Evolutionary conservation across 2,329 filamentous ascomycete species (phyloP).

Genomic region (Calonectria pteridis): DNA sequence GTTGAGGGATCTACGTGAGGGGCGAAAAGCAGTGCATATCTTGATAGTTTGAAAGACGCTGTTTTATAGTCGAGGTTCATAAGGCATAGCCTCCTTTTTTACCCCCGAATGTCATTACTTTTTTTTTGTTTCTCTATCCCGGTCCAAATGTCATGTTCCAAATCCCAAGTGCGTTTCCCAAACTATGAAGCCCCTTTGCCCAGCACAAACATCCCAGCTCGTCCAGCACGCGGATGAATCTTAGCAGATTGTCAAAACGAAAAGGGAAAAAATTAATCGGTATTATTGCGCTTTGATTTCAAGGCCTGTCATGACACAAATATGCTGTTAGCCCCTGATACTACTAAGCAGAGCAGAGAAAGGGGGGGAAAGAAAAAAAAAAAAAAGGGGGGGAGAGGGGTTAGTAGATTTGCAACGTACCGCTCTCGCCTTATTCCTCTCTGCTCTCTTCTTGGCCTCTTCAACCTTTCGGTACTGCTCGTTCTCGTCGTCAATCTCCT

Average conservation of each 20-base stretch:
- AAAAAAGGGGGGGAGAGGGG: neutral
- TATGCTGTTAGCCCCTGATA: neutral
- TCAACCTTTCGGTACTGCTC: conserved; percentile 35
- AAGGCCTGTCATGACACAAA: neutral
- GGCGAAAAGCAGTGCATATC: neutral
- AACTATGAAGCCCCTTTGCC: neutral
- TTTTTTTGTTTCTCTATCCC: neutral
- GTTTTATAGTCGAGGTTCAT: neutral
- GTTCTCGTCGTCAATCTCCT: conserved; percentile 26
- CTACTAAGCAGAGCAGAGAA: neutral
- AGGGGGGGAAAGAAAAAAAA: neutral
- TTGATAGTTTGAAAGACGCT: neutral
- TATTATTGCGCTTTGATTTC: neutral
- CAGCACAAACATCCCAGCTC: neutral
- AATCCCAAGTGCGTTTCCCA: conserved; percentile 2
- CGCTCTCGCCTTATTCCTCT: conserved; percentile 17
- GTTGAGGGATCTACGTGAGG: neutral
- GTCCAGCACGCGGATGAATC: neutral
- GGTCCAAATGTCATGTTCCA: neutral
- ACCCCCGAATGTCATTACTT: neutral
- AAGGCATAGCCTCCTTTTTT: neutral
- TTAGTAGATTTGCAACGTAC: conserved; percentile 11
- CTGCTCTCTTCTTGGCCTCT: conserved; percentile 38
- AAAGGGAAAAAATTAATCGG: neutral
- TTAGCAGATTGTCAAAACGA: neutral